A percentile compares a stretch with the other conserved stretches of the same genome.
Evolutionary conservation across 2,329 filamentous ascomycete species (phyloP).

Genomic region (Emericellopsis cladophorae): DNA sequence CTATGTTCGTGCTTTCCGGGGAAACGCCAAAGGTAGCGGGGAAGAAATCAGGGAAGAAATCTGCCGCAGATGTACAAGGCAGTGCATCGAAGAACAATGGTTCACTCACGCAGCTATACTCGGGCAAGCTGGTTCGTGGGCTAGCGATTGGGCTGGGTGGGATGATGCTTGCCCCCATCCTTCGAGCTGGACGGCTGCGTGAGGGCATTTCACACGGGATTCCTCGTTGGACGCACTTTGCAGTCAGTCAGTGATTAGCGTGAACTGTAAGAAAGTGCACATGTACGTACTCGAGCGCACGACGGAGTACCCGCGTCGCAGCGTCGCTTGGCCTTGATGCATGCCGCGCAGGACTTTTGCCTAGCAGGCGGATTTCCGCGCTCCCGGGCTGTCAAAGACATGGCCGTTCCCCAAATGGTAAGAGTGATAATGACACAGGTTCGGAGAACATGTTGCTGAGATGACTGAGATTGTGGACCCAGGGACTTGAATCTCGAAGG

Average conservation of each 20-base stretch:
- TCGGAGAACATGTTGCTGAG: no score
- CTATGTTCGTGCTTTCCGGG: no score
- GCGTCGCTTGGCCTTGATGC: constrained; percentile 42
- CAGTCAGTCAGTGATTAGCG: no score
- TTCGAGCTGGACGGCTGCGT: neutral
- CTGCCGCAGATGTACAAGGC: no score
- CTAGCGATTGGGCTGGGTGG: neutral
- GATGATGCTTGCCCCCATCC: neutral
- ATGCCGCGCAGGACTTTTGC: constrained; percentile 44
- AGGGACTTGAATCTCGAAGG: neutral
- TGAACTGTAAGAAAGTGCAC: no score
- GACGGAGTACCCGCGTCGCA: constrained; percentile 38
- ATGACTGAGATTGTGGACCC: no score
- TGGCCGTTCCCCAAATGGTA: constrained; percentile 1
- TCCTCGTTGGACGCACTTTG: constrained; percentile 28
- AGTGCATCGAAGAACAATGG: no score
- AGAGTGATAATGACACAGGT: no score
- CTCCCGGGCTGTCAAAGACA: constrained; percentile 20
- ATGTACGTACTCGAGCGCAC: constrained; percentile 25
- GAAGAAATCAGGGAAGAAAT: no score
- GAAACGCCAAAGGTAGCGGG: no score
- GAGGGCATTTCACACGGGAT: constrained; percentile 33
- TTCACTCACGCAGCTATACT: no score
- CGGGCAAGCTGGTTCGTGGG: no score
- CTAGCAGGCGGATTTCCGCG: constrained; percentile 30